Evolutionary conservation across 352 stramenopile genomes (phyloP).

Genomic region (Blastocystis sp.): DNA sequence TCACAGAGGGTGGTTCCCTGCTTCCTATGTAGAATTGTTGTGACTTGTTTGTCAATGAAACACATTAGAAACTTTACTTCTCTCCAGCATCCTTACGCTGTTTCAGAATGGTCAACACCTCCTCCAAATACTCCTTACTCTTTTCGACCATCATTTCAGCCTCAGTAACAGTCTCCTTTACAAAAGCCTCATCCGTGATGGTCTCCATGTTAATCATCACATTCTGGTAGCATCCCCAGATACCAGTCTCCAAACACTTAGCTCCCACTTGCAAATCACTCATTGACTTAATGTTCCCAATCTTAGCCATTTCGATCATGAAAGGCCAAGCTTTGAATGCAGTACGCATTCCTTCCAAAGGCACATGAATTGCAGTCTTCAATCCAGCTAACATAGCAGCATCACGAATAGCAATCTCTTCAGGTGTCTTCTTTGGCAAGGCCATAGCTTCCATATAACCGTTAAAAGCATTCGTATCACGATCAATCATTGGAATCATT

Average conservation of each 20-base stretch:
- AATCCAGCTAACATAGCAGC: constrained; percentile 64
- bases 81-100: constrained; percentile 29
- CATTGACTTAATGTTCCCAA: constrained; percentile 66
- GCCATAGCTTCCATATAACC: constrained; percentile 65
- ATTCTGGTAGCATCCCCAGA: constrained; percentile 66
- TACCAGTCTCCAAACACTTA: constrained; percentile 64
- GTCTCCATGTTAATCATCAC: constrained; percentile 65
- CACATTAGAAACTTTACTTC: not conserved
- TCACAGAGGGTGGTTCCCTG: not conserved
- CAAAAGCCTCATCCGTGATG: constrained; percentile 63
- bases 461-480: constrained; percentile 65
- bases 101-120: constrained; percentile 63
- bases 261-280: constrained; percentile 65
- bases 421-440: constrained; percentile 63
- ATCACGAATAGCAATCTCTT: constrained; percentile 63
- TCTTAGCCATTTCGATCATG: constrained; percentile 65
- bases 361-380: constrained; percentile 64
- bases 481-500: constrained; percentile 65
- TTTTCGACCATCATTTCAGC: constrained; percentile 63
- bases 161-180: constrained; percentile 29
- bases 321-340: constrained; percentile 59
- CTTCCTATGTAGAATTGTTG: not conserved
- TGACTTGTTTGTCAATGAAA: not conserved
- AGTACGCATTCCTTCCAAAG: constrained; percentile 64
- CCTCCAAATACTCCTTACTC: constrained; percentile 44